Evolutionary conservation across 345 rosid species (phyloP).

Genomic region (Salix koriyanagi): DNA sequence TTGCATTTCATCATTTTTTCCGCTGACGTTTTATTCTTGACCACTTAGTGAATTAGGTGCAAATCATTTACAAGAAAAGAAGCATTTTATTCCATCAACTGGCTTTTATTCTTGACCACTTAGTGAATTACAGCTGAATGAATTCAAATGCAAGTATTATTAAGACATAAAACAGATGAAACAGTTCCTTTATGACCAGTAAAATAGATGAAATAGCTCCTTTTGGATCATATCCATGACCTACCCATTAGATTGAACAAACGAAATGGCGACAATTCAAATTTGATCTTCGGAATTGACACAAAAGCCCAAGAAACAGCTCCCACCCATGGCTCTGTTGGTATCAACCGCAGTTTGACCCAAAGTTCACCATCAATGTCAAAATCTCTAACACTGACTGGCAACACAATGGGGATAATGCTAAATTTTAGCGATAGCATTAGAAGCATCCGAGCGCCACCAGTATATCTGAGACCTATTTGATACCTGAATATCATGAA

Average conservation of each 20-base stretch:
- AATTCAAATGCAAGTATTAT: neutral
- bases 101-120: too few relatives aligned
- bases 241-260: conserved; percentile 94
- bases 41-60: too few relatives aligned
- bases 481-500: conserved; percentile 65
- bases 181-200: neutral
- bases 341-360: conserved; percentile 92
- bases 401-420: conserved; percentile 74
- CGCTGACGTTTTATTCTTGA: too few relatives aligned
- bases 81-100: too few relatives aligned
- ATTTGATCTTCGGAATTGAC: conserved; percentile 91
- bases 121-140: neutral
- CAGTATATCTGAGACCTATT: conserved; percentile 92
- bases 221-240: conserved; percentile 16
- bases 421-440: conserved; percentile 85
- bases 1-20: too few relatives aligned
- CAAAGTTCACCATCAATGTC: conserved; percentile 99
- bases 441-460: conserved; percentile 91
- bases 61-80: too few relatives aligned
- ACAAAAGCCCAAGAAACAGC: conserved; percentile 96
- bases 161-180: neutral
- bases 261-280: conserved; percentile 88
- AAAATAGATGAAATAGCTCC: conserved; percentile 7
- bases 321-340: conserved; percentile 90
- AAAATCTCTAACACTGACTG: conserved; percentile 89